Evolutionary conservation across 768 basidiomycete genomes (phyloP), one percentile per base, ranked within the genome.

Genomic region (Lactarius evosmus): DNA sequence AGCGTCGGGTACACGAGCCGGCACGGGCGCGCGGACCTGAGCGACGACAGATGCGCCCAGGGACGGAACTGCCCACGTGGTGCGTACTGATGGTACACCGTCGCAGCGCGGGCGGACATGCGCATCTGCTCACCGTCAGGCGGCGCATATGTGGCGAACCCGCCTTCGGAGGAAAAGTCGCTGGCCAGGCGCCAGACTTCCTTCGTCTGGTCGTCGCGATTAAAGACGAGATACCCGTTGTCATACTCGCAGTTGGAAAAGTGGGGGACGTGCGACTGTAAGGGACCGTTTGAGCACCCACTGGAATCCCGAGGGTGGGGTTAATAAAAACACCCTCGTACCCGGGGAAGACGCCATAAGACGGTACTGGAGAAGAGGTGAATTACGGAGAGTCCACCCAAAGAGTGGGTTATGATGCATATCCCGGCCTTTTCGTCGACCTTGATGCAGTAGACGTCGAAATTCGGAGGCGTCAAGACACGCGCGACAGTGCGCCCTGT

Each of bases 231-330:
- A 69, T 82, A 91, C 12, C 91, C 91, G 32, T 81, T 75, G 14
- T 78, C 84, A 66, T 91, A 93, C 73, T 93, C 91, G 67, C 84
- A 82, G 69, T 92, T 90, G 0, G 89, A 89, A 54, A 78, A 82
- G 11, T 70, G 67, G 34, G 81, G 80, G 33, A 88, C 82, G 70
- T 85, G 80, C 19, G 65, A 69, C 82, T 86, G 64, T 25, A 71
- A 25, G 55, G 60, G 9, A 17, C 11, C 30, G 50, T 27, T 36
- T n/a, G 56, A 33, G 29, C 1, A 14, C n/a, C 27, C 14, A 27
- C 4, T 12, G 16, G 54, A 54, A 61, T 51, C 22, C 17, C 8
- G 11, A 0, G 11, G 25, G 14, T 41, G 53, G 44, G 55, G 27
- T 4, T 14, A 40, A 4, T 0, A 16, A n/a, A 29, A 30, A 38